Evolutionary conservation across 306 rosid species (phyloP).

Genomic region (cucumber (Cucumis sativus)): Cucumber_9930_V3 NC_026655.2:3917501-3918000

Average conservation of each 20-base stretch:
- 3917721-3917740: neutral
- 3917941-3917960: too few species aligned
- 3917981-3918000: too few species aligned
- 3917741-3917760: too few species aligned
- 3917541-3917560: conserved; percentile 10
- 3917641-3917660: neutral
- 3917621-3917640: neutral
- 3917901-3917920: too few species aligned
- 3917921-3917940: too few species aligned
- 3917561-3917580: neutral
- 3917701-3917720: neutral
- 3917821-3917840: too few species aligned
- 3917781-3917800: too few species aligned
- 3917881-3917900: too few species aligned
- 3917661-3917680: neutral
- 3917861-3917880: too few species aligned
- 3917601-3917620: neutral
- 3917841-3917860: too few species aligned
- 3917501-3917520: conserved; percentile 9
- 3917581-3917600: neutral
- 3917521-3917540: conserved; percentile 11
- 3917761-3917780: too few species aligned
- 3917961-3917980: neutral
- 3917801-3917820: too few species aligned
- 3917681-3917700: neutral